Evolutionary conservation across 192 early-diverging fungal genomes (phyloP), one percentile per base, ranked within the genome.

Genomic region (Phlyctochytrium bullatum): DNA sequence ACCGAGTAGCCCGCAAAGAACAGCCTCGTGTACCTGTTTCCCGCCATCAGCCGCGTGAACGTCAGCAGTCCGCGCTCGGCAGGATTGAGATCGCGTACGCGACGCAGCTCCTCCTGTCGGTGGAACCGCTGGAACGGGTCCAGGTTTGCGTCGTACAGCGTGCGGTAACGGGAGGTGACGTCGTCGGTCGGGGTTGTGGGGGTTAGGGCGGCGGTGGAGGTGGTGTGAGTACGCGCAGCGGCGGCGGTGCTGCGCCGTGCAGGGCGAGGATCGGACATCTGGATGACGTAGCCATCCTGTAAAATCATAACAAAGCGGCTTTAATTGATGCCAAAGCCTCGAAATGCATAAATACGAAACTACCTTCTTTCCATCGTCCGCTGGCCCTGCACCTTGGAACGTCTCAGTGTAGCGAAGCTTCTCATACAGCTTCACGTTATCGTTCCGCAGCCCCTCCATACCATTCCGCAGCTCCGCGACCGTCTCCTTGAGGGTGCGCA

Each of bases 381-480:
- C n/a, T n/a, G n/a, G n/a, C n/a, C n/a, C n/a, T n/a, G n/a, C n/a
- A n/a, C 67, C 54, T 65, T 72, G 64, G 71, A 90, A 93, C 52
- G 83, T 87, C 70, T 94, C 92, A 40, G 93, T 81, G 76, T 91
- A 97, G 66, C 91, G 89, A 24, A 94, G 78, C 68, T 90, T 89
- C 70, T 97, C 95, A 71, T 93, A 97, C 56, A 97, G 74, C 65
- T 91, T 90, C 47, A 96, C 62, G 58, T 96, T 96, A 69, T 97
- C 95, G 36, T 80, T 76, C 68, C 90, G 85, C n/a, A 91, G 68
- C 30, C 78, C 80, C 16, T 89, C 84, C 2, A 88, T 70, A 61
- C 92, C 84, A 36, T 78, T 78, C 57, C 78, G 80, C 34, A 92
- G 73, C 24, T 91, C 89, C 1, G 76, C 66, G 3, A 90, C 74